Base-by-base conservation (phyloP, 2,329 filamentous ascomycete species). In the Macrophomina tecta region DNA sequence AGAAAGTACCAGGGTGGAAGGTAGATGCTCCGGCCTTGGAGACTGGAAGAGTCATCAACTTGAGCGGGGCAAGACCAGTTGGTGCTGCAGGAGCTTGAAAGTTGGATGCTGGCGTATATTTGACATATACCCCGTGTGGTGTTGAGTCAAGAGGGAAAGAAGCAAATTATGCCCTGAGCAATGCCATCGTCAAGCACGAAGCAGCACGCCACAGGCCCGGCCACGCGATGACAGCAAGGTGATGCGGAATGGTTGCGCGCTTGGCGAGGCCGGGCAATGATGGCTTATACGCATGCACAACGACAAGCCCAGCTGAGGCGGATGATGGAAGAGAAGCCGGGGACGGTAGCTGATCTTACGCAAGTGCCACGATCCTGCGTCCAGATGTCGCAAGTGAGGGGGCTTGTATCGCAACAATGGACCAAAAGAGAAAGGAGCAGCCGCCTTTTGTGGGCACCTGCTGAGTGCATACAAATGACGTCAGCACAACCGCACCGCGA, bases 1-100 rank as follows among this genome's bases (percentile, higher is more conserved):
- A 86, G 0, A 86, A 87, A 52, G 89, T 94, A 45, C 90, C 91
- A 0, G 92, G 91, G 0, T 95, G 91, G 92, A 91, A 93, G 8
- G 86, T 72, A 68, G 74, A 75, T 60, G 71, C 73, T 61, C 58
- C 58, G 38, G 69, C 68, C 18, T 62, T 72, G 66, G 78, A 79
- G n/a, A 78, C 81, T 32, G 86, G 86, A 4, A 83, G 84, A 48
- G 85, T 89, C 14, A 81, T 90, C 4, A 86, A 86, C 73, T 73
- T 90, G 67, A 82, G 80, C 63, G 85, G 85, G 4, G 85, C 84
- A 28, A 83, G 84, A 69, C 82, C 85, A 14, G 78, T 78, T 45
- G 60, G 76, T 62, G 58, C 32, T 14, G 58, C 58, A 38, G 58
- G 58, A 16, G 58, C 58, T 23, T 62, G 45, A 48, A n/a, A 2